Conservation (phyloP, 2,329 filamentous ascomycete species). For the Colletotrichum lini region DNA sequence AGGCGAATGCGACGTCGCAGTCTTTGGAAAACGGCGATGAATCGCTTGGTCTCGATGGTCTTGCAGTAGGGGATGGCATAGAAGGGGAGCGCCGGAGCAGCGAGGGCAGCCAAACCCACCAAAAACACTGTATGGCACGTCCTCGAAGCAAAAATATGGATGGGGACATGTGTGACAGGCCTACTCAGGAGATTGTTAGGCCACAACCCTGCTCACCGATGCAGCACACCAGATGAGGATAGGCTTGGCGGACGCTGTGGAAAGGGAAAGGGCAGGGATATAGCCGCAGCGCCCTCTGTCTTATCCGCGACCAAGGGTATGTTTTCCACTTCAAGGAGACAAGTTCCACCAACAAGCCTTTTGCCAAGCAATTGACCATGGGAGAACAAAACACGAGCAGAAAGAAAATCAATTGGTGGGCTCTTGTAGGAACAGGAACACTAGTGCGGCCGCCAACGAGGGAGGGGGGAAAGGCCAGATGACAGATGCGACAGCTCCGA, state of each 20-base stretch:
- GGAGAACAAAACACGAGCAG: conserved; percentile 28
- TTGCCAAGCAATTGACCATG: conserved; percentile 31
- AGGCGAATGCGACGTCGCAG: conserved; percentile 4
- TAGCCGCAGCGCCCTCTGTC: conserved; percentile 32
- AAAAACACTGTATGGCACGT: conserved; percentile 11
- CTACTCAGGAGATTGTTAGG: conserved; percentile 36
- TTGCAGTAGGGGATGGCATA: not conserved
- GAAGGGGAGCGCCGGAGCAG: not conserved
- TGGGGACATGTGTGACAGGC: conserved; percentile 21
- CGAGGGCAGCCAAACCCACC: not conserved
- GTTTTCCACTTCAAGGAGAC: conserved; percentile 32
- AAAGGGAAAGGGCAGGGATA: conserved; percentile 25
- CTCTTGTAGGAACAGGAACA: not conserved
- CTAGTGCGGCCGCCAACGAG: conserved; percentile 17
- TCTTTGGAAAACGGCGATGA: not conserved
- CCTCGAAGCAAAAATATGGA: conserved; percentile 13
- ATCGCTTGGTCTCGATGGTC: conserved; percentile 7
- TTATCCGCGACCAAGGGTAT: conserved; percentile 36
- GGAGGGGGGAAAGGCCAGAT: conserved; percentile 20
- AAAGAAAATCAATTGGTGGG: conserved; percentile 32
- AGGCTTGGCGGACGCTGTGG: not conserved
- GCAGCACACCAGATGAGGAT: conserved; percentile 12
- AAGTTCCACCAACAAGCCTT: conserved; percentile 33
- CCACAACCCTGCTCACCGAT: conserved; percentile 18
- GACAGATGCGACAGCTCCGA: conserved; percentile 26